phyloP scores from a whole-genome alignment of 192 early-diverging fungal genomes.

The Fimicolochytrium jonesii region DNA sequence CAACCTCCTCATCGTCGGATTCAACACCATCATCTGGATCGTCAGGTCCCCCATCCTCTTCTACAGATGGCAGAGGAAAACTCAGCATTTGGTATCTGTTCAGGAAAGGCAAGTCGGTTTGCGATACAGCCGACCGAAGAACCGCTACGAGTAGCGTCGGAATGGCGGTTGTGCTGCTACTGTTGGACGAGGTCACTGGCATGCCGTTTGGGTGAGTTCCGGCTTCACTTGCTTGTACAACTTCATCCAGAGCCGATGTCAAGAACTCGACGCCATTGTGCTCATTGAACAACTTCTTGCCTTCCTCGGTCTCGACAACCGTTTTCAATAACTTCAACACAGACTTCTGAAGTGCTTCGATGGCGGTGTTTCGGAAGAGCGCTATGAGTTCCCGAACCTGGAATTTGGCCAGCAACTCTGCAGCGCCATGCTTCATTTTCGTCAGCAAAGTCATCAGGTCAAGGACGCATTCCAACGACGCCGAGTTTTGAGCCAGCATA shows the following conservation, averaged over 20 bases:
- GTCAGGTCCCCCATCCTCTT: neutral
- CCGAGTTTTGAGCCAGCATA: neutral
- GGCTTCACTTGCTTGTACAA: constrained; percentile 26
- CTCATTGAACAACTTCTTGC: constrained; percentile 33
- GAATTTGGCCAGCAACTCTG: constrained; percentile 1
- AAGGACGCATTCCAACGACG: constrained; percentile 25
- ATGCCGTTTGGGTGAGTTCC: too few species aligned
- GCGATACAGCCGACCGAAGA: constrained; percentile 34
- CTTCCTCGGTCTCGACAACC: constrained; percentile 40
- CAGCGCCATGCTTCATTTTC: constrained; percentile 17
- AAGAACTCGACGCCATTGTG: constrained; percentile 36
- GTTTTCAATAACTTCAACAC: constrained; percentile 35
- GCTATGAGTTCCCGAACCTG: constrained; percentile 22
- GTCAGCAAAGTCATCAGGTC: constrained; percentile 31
- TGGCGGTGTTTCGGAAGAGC: constrained; percentile 20
- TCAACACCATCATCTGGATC: neutral
- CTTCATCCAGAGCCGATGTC: constrained; percentile 30
- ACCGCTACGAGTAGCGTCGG: constrained; percentile 41
- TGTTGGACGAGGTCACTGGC: too few species aligned
- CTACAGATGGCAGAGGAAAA: constrained; percentile 28
- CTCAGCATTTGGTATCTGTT: neutral
- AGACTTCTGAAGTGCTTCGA: constrained; percentile 33
- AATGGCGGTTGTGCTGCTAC: constrained; percentile 30
- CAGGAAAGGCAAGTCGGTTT: constrained; percentile 42
- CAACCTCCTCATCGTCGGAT: neutral